Evolutionary conservation across 2,329 filamentous ascomycete species (phyloP), one percentile per base, ranked within the genome.

Genomic region (Colletotrichum sp.): DNA sequence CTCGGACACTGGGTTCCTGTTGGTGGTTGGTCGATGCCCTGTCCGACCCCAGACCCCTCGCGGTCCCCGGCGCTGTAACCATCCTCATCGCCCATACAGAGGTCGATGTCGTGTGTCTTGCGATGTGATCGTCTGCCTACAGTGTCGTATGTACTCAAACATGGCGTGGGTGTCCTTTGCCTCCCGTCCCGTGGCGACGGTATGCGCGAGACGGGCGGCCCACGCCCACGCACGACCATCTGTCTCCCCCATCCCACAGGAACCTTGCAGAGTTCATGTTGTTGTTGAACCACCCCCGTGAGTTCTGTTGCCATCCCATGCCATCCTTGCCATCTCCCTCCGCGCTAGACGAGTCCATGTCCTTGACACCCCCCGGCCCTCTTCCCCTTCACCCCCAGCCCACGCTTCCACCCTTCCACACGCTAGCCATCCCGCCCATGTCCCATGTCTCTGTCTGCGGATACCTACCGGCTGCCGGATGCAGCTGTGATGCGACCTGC

Each of bases 121-220:
- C 66, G 39, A 39, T 69, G 55, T 25, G 49, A 32, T 32, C 13
- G 19, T 30, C 66, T 16, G 30, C n/a, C 61, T 44, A 16, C 59
- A 36, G n/a, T 63, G 32, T 63, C 19, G 59, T 63, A 61, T 32
- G 29, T 64, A 44, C 62, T 64, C 25, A 55, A 55, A 36, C 32
- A 36, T 52, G 39, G 52, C 49, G 34, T 52, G 70, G 29, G 63
- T 36, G 27, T 4, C 19, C 27, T 68, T 69, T 36, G 57, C 55
- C 69, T 76, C 55, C 55, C 64, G 69, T 76, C 64, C 64, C 73
- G 73, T 76, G 73, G 73, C 63, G 64, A 76, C 57, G 73, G 69
- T 68, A 55, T 39, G 57, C 39, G 57, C 57, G 57, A 74, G 30
- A 70, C 64, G 59, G 25, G 39, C 15, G 29, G 27, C 69, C 34